These are phyloP conservation scores for Withania somnifera DNA, from an alignment of 305 asterid genomes.

Conservation along the genomic window DNA sequence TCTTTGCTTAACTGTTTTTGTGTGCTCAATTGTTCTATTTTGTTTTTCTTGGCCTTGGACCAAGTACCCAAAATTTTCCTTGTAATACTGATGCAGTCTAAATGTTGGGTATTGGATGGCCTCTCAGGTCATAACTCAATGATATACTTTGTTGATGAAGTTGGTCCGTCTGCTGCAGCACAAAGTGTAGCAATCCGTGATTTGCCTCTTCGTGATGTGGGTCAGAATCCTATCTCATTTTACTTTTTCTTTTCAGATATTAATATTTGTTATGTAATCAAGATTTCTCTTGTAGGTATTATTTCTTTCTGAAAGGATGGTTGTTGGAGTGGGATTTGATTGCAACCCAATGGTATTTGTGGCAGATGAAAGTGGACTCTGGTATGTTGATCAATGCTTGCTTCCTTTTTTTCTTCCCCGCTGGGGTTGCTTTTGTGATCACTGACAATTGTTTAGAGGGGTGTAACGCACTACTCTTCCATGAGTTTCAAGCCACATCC, in stretches of 20 bases:
- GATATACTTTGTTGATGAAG: slow-evolving; percentile 94
- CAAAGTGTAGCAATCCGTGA: slow-evolving; percentile 92
- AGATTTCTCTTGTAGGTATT: slow-evolving; percentile 45
- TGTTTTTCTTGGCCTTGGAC: neutral
- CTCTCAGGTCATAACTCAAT: slow-evolving; percentile 84
- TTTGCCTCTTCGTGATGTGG: slow-evolving; percentile 99
- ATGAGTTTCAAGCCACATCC: neutral
- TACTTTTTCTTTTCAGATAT: slow-evolving; percentile 6
- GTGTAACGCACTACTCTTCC: neutral
- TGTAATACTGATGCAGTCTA: slow-evolving; percentile 5
- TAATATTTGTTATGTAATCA: slow-evolving; percentile 17
- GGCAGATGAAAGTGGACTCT: slow-evolving; percentile 79
- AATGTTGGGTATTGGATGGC: slow-evolving; percentile 8
- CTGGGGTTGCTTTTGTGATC: neutral
- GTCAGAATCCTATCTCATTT: slow-evolving; percentile 84
- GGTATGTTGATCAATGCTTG: slow-evolving; percentile 35
- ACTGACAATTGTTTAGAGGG: neutral
- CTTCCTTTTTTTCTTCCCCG: neutral
- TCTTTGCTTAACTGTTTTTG: neutral
- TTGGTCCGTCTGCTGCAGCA: slow-evolving; percentile 95
- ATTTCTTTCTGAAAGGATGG: slow-evolving; percentile 82
- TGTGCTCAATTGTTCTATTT: neutral
- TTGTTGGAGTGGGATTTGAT: slow-evolving; percentile 94
- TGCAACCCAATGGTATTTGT: slow-evolving; percentile 90
- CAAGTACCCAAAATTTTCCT: neutral